Base-by-base conservation (phyloP, 2,329 filamentous ascomycete genomes). In the Calcarisporium arbuscula region DNA sequence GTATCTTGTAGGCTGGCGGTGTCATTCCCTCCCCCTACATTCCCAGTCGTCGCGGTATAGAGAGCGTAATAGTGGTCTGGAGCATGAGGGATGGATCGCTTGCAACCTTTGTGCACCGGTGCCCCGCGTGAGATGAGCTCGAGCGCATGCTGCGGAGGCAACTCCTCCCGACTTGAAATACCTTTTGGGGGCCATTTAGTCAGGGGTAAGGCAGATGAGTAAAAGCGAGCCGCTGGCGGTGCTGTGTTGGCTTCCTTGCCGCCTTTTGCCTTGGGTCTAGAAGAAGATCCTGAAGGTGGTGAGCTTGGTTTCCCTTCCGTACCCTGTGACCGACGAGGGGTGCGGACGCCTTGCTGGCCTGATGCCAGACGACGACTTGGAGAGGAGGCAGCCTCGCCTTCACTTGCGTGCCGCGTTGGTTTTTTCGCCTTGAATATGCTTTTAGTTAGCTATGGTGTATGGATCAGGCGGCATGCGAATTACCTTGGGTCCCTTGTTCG, bases 91-190 rank as follows among this genome's bases (percentile, higher is more conserved):
- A 80, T 66, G 5, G 64, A 49, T 25, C 64, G 61, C 47, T 66
- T 70, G 50, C 72, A 65, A 15, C 77, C 77, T 36, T 64, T 71
- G 52, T 75, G 71, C 3, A 64, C 61, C 5, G 77, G 72, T 3
- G 70, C 74, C 6, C 77, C 77, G 7, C 67, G 62, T n/a, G 66
- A 65, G 41, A 81, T 73, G 38, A 78, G 61, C 31, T 75, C 67
- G 57, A 70, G 67, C 8, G 77, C 77, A 30, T 69, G 66, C 28
- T 63, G 65, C 12, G 72, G 66, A 1, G 67, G 58, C 8, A 81
- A 61, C 40, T 73, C 67, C 23, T 72, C 69, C 17, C 65, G 53
- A 28, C 51, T 58, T 9, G 63, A 58, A 30, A 77, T 54, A 32
- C 68, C 70, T 9, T 60, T 56, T 0, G 77, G 77, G 14, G 77